Conservation (phyloP, 345 rosid species). For the Lumnitzera littorea region DNA sequence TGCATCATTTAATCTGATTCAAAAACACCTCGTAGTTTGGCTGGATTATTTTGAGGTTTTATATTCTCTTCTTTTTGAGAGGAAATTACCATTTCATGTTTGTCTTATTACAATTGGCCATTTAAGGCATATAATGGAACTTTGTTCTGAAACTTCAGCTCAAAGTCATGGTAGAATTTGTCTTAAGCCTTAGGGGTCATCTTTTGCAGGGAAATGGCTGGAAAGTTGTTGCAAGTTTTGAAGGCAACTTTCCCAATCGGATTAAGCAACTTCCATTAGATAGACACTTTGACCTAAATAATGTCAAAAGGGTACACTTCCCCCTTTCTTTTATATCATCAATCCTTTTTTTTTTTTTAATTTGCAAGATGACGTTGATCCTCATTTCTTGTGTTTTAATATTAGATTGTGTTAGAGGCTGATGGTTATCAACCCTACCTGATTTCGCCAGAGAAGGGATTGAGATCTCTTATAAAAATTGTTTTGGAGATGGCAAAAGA, state of each 20-base stretch:
- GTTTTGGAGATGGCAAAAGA: slow-evolving; percentile 52
- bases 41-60: no score
- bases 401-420: slow-evolving; percentile 47
- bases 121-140: no score
- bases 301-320: slow-evolving; percentile 41
- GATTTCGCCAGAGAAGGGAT: slow-evolving; percentile 51
- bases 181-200: not conserved
- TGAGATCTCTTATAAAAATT: slow-evolving; percentile 41
- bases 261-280: slow-evolving; percentile 52
- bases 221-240: slow-evolving; percentile 49
- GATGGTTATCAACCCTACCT: slow-evolving; percentile 58
- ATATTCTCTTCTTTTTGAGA: no score
- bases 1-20: no score
- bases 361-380: not conserved
- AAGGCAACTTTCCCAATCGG: slow-evolving; percentile 45
- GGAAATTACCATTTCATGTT: no score
- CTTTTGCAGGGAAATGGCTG: slow-evolving; percentile 42
- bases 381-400: not conserved
- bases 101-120: no score
- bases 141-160: no score
- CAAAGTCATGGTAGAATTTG: no score
- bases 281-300: slow-evolving; percentile 42
- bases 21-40: no score
- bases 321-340: slow-evolving; percentile 3
- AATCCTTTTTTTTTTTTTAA: not conserved